Conservation (phyloP, 2,329 filamentous ascomycete species). For the Penicillium carneum region DNA sequence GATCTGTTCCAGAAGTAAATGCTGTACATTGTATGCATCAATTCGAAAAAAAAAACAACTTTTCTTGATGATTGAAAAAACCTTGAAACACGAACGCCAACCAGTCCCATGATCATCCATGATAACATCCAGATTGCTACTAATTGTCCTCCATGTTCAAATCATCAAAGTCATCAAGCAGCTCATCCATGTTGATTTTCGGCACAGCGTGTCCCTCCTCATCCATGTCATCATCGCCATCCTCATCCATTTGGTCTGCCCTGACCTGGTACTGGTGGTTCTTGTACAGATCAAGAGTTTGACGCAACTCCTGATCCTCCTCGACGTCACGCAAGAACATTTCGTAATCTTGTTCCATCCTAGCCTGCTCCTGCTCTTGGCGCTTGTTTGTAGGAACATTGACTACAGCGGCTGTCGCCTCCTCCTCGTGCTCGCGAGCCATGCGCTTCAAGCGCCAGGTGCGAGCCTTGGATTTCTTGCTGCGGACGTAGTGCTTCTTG, state of each 20-base stretch:
- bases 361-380: constrained; percentile 77
- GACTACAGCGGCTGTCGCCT: constrained; percentile 29
- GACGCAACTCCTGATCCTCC: constrained; percentile 86
- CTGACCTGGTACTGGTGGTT: constrained; percentile 55
- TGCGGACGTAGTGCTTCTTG: constrained; percentile 93
- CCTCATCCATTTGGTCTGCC: constrained; percentile 46
- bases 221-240: constrained; percentile 65
- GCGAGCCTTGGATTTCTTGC: constrained; percentile 80
- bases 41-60: constrained; percentile 20
- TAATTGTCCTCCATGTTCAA: constrained; percentile 63
- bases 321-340: constrained; percentile 96
- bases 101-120: constrained; percentile 37
- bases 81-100: constrained; percentile 35
- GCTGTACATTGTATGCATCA: constrained; percentile 22
- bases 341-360: constrained; percentile 92
- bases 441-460: constrained; percentile 97
- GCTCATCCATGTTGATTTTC: constrained; percentile 73
- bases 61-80: constrained; percentile 25
- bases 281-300: constrained; percentile 87
- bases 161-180: constrained; percentile 43
- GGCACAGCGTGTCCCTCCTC: constrained; percentile 67
- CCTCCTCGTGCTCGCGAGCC: constrained; percentile 84
- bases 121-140: constrained; percentile 31
- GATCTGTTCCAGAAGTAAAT: background rate
- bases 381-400: constrained; percentile 49